Evolutionary conservation across 148 eudicot species (phyloP), one percentile per base, ranked within the genome.

Genomic region (Cornus suecica): DNA sequence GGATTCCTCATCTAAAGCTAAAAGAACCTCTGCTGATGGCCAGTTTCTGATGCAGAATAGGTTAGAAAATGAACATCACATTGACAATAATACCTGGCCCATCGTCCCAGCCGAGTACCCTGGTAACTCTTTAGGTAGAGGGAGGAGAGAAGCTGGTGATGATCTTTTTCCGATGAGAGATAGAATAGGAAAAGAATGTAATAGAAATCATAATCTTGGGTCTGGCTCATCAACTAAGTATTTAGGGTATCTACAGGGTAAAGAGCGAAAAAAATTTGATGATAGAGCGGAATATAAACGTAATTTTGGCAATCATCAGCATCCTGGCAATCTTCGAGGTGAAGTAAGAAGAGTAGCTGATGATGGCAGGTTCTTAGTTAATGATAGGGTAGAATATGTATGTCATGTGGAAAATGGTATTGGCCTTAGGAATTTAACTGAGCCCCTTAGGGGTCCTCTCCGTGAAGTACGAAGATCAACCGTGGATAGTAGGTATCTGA

Each of bases 381-480:
- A 72, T 27, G 60, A 61, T 29, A 20, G 61, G 71, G 32, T 75
- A 65, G 82, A 78, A 29, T 63, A 64, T 78, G 71, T 15, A 32
- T 45, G 56, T 68, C 32, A 41, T 29, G 11, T 27, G 30, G 45
- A 56, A 31, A 51, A 31, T 37, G 63, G 16, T 76, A 26, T 72
- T 37, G 28, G 30, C 52, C 74, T 69, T 20, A 60, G n/a, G 16
- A 26, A 25, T 45, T 67, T 79, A 10, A 72, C 42, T 27, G 61
- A 11, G 26, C 29, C 13, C 20, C 5, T 32, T 54, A 18, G 66
- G 62, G 42, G 32, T 65, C 66, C 28, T 4, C 37, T 26, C 65
- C 65, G 52, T 34, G 25, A 32, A 71, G 26, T 11, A 65, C 48
- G 62, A 30, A 31, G 10, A 8, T 7, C 26, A 52, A 29, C 31